These are phyloP conservation scores for Pulveroboletus sp. DNA, from an alignment of 768 basidiomycete genomes.

Conservation along the genomic window DNA sequence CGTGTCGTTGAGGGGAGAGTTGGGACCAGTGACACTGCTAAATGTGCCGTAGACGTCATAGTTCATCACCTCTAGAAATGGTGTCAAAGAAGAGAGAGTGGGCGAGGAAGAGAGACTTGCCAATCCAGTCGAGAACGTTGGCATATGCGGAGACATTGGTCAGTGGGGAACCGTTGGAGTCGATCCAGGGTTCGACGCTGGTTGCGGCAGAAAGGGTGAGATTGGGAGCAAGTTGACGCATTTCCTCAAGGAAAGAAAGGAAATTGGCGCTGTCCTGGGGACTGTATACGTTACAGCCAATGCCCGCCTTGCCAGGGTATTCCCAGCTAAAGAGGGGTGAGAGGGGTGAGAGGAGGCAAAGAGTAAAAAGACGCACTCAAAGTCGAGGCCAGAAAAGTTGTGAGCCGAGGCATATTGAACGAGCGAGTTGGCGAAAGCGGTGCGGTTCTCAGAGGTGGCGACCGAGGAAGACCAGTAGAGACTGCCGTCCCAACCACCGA, in stretches of 20 bases:
- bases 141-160: slow-evolving; percentile 67
- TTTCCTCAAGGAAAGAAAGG: slow-evolving; percentile 69
- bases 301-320: slow-evolving; percentile 69
- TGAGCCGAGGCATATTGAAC: slow-evolving; percentile 46
- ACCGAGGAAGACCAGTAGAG: slow-evolving; percentile 60
- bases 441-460: slow-evolving; percentile 51
- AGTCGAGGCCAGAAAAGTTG: slow-evolving; percentile 61
- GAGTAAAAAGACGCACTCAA: slow-evolving; percentile 47
- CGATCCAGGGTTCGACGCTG: slow-evolving; percentile 63
- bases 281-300: slow-evolving; percentile 66
- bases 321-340: slow-evolving; percentile 63
- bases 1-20: slow-evolving; percentile 78
- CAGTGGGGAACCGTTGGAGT: slow-evolving; percentile 51
- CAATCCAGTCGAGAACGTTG: slow-evolving; percentile 70
- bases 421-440: slow-evolving; percentile 55
- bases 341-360: neutral
- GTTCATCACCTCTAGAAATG: slow-evolving; percentile 60
- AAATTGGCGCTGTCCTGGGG: slow-evolving; percentile 74
- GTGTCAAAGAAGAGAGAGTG: slow-evolving; percentile 4
- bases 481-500: slow-evolving; percentile 70
- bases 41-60: slow-evolving; percentile 63
- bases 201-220: slow-evolving; percentile 74
- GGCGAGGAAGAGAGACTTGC: slow-evolving; percentile 26
- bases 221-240: slow-evolving; percentile 54
- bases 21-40: slow-evolving; percentile 64